phyloP scores from a whole-genome alignment of 2,329 filamentous ascomycete species.

The Canariomyces notabilis region DNA sequence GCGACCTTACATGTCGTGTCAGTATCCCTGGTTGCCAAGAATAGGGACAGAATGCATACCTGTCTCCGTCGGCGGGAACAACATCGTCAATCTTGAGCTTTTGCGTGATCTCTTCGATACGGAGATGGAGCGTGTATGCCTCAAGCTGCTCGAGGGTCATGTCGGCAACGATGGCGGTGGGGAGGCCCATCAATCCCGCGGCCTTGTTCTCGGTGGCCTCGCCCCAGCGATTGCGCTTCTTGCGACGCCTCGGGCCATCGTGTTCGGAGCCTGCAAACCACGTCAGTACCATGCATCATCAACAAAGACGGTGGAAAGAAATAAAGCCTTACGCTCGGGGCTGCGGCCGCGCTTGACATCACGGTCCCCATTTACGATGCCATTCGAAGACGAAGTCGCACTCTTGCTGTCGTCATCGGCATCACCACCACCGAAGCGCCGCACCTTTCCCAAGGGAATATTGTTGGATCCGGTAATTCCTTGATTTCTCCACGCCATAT shows the following conservation, averaged over 20 bases:
- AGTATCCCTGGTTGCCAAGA: conserved; percentile 10
- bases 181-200: conserved; percentile 92
- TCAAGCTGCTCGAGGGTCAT: conserved; percentile 99
- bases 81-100: conserved; percentile 99
- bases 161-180: conserved; percentile 91
- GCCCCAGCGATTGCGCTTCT: conserved; percentile 98
- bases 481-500: conserved; percentile 64
- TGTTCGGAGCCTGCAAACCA: conserved; percentile 44
- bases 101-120: conserved; percentile 98
- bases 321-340: conserved; percentile 74
- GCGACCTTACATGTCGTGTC: conserved; percentile 59
- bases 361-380: conserved; percentile 33
- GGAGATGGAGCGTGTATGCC: conserved; percentile 90
- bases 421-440: conserved; percentile 65
- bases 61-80: conserved; percentile 90
- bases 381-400: conserved; percentile 15
- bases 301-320: conserved; percentile 19
- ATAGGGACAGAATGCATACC: conserved; percentile 52
- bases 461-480: conserved; percentile 98
- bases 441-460: conserved; percentile 81
- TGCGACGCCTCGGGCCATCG: conserved; percentile 82
- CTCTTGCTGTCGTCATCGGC: conserved; percentile 23
- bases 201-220: conserved; percentile 98
- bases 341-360: conserved; percentile 85
- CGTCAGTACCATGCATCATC: conserved; percentile 16